Percentiles rank a stretch among this genome's conserved stretches.
Evolutionary conservation across 1,284 basidiomycete species (phyloP).

Genomic region (Termitomyces sp.): DNA sequence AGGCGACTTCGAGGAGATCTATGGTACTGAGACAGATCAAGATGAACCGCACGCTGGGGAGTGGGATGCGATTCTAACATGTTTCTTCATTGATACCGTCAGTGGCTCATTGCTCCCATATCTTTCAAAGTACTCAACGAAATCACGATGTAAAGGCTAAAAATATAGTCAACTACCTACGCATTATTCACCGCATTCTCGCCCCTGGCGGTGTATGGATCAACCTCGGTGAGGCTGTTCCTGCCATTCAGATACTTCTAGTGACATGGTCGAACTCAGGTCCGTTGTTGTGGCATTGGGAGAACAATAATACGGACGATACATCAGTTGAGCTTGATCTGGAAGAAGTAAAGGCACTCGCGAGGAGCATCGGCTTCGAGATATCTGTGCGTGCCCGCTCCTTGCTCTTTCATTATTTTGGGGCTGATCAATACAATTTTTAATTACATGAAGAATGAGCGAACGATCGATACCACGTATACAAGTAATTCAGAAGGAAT

Average conservation of each 20-base stretch:
- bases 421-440: background rate
- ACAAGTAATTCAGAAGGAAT: conserved; percentile 81
- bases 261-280: conserved; percentile 38
- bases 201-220: conserved; percentile 87
- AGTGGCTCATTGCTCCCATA: conserved; percentile 19
- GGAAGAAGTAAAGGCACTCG: conserved; percentile 81
- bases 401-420: background rate
- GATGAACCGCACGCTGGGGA: conserved; percentile 64
- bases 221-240: conserved; percentile 59
- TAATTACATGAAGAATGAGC: conserved; percentile 64
- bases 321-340: conserved; percentile 85
- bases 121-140: background rate
- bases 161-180: conserved; percentile 87
- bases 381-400: conserved; percentile 55
- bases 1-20: conserved; percentile 93
- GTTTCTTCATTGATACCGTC: conserved; percentile 97
- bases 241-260: background rate
- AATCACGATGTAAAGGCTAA: conserved; percentile 55
- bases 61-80: conserved; percentile 91
- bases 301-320: conserved; percentile 78
- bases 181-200: conserved; percentile 76
- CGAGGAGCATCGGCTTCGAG: conserved; percentile 76
- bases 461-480: conserved; percentile 79
- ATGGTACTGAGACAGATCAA: conserved; percentile 53
- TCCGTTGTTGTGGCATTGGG: conserved; percentile 94